phyloP scores from a whole-genome alignment of 2,329 filamentous ascomycete genomes.

The Trichoderma lentiforme region DNA sequence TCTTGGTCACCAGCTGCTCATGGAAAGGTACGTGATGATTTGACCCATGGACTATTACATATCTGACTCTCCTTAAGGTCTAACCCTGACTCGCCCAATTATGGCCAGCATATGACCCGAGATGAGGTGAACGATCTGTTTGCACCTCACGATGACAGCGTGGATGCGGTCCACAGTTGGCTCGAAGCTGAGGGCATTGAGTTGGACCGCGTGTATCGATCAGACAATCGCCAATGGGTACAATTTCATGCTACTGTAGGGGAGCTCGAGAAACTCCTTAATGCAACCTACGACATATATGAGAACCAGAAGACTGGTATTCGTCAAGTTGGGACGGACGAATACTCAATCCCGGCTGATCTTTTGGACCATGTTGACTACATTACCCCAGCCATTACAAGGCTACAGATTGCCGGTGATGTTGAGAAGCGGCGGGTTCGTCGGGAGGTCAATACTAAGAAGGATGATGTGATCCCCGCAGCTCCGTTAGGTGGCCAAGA shows the following conservation, averaged over 20 bases:
- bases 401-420: neutral
- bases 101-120: neutral
- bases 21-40: neutral
- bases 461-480: neutral
- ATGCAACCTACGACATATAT: neutral
- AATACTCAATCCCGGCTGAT: neutral
- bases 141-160: neutral
- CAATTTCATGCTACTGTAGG: slow-evolving; percentile 1
- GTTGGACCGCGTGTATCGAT: neutral
- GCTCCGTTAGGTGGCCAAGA: neutral
- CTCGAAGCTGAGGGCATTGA: neutral
- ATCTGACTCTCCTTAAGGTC: neutral
- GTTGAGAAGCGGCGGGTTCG: neutral
- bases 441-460: neutral
- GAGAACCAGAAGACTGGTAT: neutral
- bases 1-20: neutral
- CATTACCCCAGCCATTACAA: neutral
- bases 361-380: neutral
- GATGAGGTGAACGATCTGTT: neutral
- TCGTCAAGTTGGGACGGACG: neutral
- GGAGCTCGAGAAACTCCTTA: neutral
- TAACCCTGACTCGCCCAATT: neutral
- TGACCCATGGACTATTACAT: neutral
- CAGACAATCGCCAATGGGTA: neutral
- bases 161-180: neutral